These are phyloP conservation scores for Pythium guiyangense DNA, from an alignment of 352 stramenopile species.

Conservation along the genomic window DNA sequence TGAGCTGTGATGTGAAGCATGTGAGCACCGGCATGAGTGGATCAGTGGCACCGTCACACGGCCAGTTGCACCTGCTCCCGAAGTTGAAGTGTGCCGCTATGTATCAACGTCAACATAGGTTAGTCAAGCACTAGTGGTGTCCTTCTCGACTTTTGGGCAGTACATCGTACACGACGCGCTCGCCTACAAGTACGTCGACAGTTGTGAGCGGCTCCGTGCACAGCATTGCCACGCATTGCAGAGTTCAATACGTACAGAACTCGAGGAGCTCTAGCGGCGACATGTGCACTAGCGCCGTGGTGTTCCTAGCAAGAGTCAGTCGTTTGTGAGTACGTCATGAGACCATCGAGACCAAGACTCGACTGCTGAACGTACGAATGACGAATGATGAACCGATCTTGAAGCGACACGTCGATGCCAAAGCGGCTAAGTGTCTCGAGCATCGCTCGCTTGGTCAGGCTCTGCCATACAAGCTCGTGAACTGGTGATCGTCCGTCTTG, in stretches of 20 bases:
- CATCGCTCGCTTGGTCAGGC: not conserved
- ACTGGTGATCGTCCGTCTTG: too few species aligned
- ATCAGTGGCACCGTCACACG: not conserved
- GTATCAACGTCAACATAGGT: too few species aligned
- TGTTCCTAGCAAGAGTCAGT: not conserved
- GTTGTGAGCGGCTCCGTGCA: not conserved
- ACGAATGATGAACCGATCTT: conserved; percentile 8
- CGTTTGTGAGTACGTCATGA: not conserved
- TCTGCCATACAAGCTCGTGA: not conserved
- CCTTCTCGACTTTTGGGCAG: too few species aligned
- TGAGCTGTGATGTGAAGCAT: not conserved
- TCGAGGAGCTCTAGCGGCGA: conserved; percentile 2
- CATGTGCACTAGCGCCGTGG: conserved; percentile 2
- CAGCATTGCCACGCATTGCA: not conserved
- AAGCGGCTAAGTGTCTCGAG: not conserved
- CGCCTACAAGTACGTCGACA: not conserved
- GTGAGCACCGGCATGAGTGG: not conserved
- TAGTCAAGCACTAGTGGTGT: not conserved
- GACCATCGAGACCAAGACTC: not conserved
- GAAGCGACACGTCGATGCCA: not conserved
- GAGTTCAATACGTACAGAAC: conserved; percentile 2
- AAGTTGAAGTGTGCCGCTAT: not conserved
- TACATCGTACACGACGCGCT: not conserved
- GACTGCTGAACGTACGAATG: conserved; percentile 2
- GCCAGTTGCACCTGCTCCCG: not conserved